Evolutionary conservation across 2,329 filamentous ascomycete species (phyloP), one percentile per base, ranked within the genome.

Genomic region (Apiospora sp.): DNA sequence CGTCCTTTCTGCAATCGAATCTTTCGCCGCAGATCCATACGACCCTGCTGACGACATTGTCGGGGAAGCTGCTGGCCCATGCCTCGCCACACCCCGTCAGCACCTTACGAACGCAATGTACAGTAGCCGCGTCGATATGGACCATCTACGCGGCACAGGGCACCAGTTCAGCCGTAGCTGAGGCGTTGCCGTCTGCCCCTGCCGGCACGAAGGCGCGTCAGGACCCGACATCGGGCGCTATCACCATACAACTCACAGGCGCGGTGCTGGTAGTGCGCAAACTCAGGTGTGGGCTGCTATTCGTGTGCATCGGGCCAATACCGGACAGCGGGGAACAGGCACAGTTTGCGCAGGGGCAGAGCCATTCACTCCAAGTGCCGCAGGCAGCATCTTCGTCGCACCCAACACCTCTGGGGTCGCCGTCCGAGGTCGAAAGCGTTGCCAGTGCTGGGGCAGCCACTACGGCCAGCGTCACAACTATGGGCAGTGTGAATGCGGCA

Each of bases 1-100:
- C 89, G 41, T 83, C 87, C 73, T 92, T 92, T 81, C 88, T 92
- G 67, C 85, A 86, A 78, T 82, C 86, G 74, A 89, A 90, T 80
- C 87, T 90, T 75, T 87, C 87, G 10, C 80, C 88, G 4, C 84
- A 87, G 73, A 84, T 92, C 44, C 89, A 89, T 73, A 90, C 89
- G 3, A 86, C 90, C 71, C 86, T 91, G 73, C 85, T 92, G 64
- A 88, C 89, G 67, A 90, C 89, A 3, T 84, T 87, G 1, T 87
- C 88, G 51, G 90, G 90, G 76, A 91, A 91, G 80, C 87, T 92
- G 48, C 89, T 92, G 75, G 88, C 90, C 72, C 89, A 91, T 80
- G 88, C 90, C 51, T 89, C 88, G 69, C 82, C 85, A 2, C 84
- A 89, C 64, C 84, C 89, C 68, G 88, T 90, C 76, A 83, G 86